Conservation (phyloP, 805 yeast species). For the Starmera dryadoides region DNA sequence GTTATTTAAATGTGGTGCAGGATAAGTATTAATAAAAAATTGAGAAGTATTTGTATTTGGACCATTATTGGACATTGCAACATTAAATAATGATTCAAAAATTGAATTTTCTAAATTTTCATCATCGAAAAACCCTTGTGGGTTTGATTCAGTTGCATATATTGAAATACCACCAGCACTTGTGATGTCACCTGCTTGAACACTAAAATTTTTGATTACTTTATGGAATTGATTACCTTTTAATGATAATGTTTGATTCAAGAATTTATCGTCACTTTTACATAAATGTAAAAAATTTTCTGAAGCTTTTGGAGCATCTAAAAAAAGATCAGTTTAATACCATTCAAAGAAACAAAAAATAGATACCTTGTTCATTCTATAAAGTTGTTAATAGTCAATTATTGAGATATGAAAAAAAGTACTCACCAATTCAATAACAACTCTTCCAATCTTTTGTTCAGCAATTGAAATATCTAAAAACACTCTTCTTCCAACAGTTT, state of each 20-base stretch:
- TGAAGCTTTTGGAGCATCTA: constrained; percentile 48
- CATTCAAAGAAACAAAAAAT: not conserved
- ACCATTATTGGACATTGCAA: constrained; percentile 63
- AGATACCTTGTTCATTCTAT: constrained; percentile 3
- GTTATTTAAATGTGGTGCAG: constrained; percentile 68
- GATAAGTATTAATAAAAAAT: constrained; percentile 63
- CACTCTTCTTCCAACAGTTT: constrained; percentile 8
- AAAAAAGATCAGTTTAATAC: not conserved
- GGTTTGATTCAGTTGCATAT: constrained; percentile 21
- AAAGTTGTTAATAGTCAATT: not conserved
- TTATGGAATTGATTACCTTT: constrained; percentile 49
- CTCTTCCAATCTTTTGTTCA: constrained; percentile 39
- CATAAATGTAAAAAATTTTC: constrained; percentile 45
- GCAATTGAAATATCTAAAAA: constrained; percentile 50
- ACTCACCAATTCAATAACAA: constrained; percentile 45
- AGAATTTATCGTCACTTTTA: constrained; percentile 22
- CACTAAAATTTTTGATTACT: constrained; percentile 59
- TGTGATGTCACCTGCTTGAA: constrained; percentile 49
- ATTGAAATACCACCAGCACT: constrained; percentile 43
- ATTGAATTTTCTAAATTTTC: constrained; percentile 42
- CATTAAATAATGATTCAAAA: constrained; percentile 36
- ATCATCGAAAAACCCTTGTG: constrained; percentile 39
- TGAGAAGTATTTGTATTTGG: constrained; percentile 51
- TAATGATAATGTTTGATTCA: constrained; percentile 24
- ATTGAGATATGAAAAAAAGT: constrained; percentile 15